phyloP scores from a whole-genome alignment of 1,284 basidiomycete genomes.

The Marasmius fiardii region DNA sequence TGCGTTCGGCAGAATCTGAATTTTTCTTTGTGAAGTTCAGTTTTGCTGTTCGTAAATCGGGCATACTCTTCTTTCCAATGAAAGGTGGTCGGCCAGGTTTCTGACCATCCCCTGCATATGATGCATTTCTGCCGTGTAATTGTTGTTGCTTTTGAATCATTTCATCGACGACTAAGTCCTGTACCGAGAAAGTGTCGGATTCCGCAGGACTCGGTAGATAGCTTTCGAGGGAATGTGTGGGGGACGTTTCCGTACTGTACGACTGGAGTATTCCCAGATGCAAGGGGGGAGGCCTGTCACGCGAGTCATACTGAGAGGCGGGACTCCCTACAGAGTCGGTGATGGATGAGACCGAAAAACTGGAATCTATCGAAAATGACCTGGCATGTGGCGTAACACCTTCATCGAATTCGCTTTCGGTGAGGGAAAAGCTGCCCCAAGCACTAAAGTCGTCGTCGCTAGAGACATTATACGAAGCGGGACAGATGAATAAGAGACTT shows the following conservation, averaged over 20 bases:
- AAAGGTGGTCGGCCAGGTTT: constrained; percentile 36
- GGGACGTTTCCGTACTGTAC: constrained; percentile 38
- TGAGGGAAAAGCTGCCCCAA: constrained; percentile 39
- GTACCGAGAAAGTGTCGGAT: constrained; percentile 40
- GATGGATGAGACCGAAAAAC: constrained; percentile 46
- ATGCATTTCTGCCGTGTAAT: constrained; percentile 58
- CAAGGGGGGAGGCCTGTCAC: constrained; percentile 47
- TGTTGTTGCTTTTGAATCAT: constrained; percentile 13
- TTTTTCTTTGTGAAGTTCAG: constrained; percentile 32
- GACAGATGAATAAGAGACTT: constrained; percentile 3
- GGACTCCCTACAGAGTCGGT: constrained; percentile 29
- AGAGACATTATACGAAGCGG: constrained; percentile 11
- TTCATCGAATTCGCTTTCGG: constrained; percentile 30
- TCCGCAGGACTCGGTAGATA: constrained; percentile 60
- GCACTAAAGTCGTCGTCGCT: constrained; percentile 36
- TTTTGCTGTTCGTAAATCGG: constrained; percentile 71
- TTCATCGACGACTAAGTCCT: constrained; percentile 19
- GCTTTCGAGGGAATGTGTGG: constrained; percentile 52
- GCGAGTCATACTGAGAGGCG: constrained; percentile 20
- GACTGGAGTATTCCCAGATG: constrained; percentile 44
- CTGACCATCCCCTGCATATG: constrained; percentile 42
- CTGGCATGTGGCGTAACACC: constrained; percentile 52
- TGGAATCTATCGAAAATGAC: constrained; percentile 63
- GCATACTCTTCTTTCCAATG: constrained; percentile 79
- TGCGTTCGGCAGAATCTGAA: constrained; percentile 20